Evolutionary conservation across 2,329 filamentous ascomycete genomes (phyloP).

Genomic region (Fusarium proliferatum): DNA sequence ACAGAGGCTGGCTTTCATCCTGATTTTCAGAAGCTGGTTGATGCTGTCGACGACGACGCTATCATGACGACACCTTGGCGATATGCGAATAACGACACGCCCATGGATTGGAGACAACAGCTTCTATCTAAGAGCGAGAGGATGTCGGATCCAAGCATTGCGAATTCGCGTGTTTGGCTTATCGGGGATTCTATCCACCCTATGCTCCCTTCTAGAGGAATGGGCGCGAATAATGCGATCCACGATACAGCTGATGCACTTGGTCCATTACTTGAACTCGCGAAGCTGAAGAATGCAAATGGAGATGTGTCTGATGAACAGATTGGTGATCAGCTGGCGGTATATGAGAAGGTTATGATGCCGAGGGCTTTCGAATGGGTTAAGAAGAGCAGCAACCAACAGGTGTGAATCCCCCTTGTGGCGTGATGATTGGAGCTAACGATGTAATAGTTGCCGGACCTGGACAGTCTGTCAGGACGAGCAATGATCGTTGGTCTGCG

Average conservation of each 20-base stretch:
- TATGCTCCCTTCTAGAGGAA: neutral
- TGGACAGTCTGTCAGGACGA: neutral
- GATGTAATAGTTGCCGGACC: neutral
- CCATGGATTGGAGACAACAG: neutral
- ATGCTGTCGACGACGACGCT: neutral
- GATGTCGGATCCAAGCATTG: fast-evolving
- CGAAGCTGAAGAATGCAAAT: fast-evolving
- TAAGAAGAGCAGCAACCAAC: neutral
- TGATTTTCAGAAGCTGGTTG: neutral
- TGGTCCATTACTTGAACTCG: neutral
- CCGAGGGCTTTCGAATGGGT: neutral
- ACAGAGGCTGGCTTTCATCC: neutral
- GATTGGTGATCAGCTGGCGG: fast-evolving
- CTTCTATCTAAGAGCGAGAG: neutral
- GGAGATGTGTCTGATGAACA: neutral
- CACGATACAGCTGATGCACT: neutral
- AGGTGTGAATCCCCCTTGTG: neutral
- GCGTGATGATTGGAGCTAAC: neutral
- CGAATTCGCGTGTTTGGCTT: neutral
- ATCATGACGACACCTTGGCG: neutral
- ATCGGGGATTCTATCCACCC: neutral
- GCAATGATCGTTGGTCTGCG: neutral
- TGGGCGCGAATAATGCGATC: neutral
- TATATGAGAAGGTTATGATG: neutral
- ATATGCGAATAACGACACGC: neutral